These are phyloP conservation scores for Panicum hallii DNA, from an alignment of 202 grass and related monocot species.

Conservation along the genomic window DNA sequence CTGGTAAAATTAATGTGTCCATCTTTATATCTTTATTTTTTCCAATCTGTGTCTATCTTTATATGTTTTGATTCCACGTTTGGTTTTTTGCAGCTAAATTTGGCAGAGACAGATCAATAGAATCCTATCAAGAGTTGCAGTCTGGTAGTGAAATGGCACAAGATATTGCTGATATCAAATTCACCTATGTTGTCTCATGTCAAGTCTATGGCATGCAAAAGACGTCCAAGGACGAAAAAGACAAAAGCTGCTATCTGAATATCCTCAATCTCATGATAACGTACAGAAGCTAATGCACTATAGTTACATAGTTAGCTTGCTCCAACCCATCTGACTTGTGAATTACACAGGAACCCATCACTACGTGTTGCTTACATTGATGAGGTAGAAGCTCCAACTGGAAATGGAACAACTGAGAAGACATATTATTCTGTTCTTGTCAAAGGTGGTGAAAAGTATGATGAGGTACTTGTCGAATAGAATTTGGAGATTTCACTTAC, in stretches of 20 bases:
- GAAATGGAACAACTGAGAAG: conserved; percentile 63
- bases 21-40: not conserved
- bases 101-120: conserved; percentile 33
- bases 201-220: conserved; percentile 94
- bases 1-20: conserved; percentile 53
- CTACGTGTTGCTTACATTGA: conserved; percentile 94
- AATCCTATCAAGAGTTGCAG: conserved; percentile 40
- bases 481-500: conserved; percentile 28
- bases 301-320: conserved; percentile 2
- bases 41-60: conserved; percentile 2
- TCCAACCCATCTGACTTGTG: conserved; percentile 39
- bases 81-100: conserved; percentile 56
- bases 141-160: not conserved
- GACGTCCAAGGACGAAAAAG: conserved; percentile 57
- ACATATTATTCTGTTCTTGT: conserved; percentile 98
- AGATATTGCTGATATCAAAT: conserved; percentile 94
- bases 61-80: conserved; percentile 17
- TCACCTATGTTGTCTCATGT: conserved; percentile 98
- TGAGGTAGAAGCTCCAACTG: conserved; percentile 59
- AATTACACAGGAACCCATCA: conserved; percentile 63
- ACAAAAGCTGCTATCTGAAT: conserved; percentile 75
- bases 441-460: conserved; percentile 87
- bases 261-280: conserved; percentile 87
- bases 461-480: conserved; percentile 62
- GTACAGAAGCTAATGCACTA: conserved; percentile 54